Evolutionary conservation across 352 stramenopile genomes (phyloP).

Genomic region (Phytophthora litchii): DNA sequence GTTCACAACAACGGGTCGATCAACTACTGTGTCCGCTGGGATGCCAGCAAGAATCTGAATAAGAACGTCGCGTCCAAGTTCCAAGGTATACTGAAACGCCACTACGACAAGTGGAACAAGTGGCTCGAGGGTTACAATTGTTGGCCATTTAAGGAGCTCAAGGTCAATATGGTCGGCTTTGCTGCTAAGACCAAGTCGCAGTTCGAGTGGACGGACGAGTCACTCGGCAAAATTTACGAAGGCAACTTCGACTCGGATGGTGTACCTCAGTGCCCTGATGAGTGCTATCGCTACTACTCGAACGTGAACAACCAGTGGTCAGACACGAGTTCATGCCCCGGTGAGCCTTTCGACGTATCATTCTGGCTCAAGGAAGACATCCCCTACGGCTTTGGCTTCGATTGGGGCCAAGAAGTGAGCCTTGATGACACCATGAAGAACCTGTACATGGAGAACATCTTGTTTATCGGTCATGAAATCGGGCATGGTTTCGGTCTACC

Average conservation of each 20-base stretch:
- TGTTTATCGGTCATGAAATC: constrained; percentile 33
- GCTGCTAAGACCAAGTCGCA: constrained; percentile 22
- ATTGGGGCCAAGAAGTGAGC: constrained; percentile 31
- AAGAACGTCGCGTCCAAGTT: constrained; percentile 16
- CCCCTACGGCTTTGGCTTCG: constrained; percentile 23
- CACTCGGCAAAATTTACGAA: constrained; percentile 23
- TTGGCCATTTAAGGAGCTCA: constrained; percentile 28
- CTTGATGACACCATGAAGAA: constrained; percentile 25
- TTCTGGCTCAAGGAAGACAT: constrained; percentile 34
- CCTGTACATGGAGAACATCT: constrained; percentile 19
- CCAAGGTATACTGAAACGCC: constrained; percentile 14
- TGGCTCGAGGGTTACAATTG: constrained; percentile 33
- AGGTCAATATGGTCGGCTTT: constrained; percentile 33
- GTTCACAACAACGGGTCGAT: constrained; percentile 33
- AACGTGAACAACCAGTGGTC: constrained; percentile 27
- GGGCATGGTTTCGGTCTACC: constrained; percentile 27
- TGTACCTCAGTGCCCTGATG: constrained; percentile 19
- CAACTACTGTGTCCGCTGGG: constrained; percentile 34
- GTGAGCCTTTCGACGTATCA: constrained; percentile 32
- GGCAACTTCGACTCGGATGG: neutral
- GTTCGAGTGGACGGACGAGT: constrained; percentile 23
- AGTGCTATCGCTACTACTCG: constrained; percentile 28
- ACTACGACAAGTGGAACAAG: constrained; percentile 33
- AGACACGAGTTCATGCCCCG: constrained; percentile 22
- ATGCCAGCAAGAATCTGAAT: constrained; percentile 4